Conservation (phyloP, 768 basidiomycete species). For the Russula earlei region DNA sequence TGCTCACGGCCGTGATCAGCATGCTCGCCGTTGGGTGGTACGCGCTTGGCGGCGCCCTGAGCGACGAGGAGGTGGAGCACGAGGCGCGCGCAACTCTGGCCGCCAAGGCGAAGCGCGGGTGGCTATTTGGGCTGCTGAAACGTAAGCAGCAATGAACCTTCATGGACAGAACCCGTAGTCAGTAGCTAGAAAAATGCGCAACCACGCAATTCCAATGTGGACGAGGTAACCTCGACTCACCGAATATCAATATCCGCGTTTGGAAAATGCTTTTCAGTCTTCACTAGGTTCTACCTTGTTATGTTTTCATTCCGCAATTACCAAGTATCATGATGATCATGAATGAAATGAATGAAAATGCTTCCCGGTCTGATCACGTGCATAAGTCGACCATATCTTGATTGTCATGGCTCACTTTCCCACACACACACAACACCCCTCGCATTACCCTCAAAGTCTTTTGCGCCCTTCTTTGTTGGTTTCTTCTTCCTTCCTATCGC, state of each 20-base stretch:
- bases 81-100: slow-evolving; percentile 51
- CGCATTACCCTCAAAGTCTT: not conserved
- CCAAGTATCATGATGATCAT: too few relatives aligned
- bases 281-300: too few relatives aligned
- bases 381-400: too few relatives aligned
- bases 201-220: too few relatives aligned
- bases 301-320: too few relatives aligned
- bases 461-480: not conserved
- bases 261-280: too few relatives aligned
- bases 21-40: slow-evolving; percentile 86
- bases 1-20: slow-evolving; percentile 76
- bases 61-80: slow-evolving; percentile 74
- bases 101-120: slow-evolving; percentile 44
- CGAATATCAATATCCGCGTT: too few relatives aligned
- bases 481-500: not conserved
- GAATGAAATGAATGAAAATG: too few relatives aligned
- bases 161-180: too few relatives aligned
- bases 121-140: slow-evolving; percentile 33
- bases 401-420: not conserved
- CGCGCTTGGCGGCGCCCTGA: slow-evolving; percentile 56
- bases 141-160: not conserved
- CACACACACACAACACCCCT: not conserved
- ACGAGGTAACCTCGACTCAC: too few relatives aligned
- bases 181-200: too few relatives aligned
- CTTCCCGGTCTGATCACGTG: too few relatives aligned